Conservation (phyloP, 495 filamentous ascomycete species). For the Aspergillus asperescens region DNA sequence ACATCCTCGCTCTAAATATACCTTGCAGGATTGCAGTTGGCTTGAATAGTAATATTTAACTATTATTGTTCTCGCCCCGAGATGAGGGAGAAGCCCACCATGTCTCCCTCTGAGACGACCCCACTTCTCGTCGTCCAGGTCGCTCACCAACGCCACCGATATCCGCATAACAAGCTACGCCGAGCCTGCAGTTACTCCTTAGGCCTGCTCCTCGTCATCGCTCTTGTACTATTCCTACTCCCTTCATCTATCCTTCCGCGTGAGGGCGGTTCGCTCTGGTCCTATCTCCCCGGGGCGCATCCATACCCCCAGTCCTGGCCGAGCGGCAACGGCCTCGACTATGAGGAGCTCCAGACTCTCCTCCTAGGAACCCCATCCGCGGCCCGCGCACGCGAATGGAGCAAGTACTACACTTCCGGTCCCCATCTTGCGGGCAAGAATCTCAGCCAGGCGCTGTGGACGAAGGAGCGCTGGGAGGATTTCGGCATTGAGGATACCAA, state of each 20-base stretch:
- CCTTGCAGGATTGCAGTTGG: not conserved
- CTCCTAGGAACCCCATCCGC: conserved; percentile 66
- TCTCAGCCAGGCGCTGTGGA: conserved; percentile 81
- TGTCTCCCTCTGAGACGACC: conserved; percentile 39
- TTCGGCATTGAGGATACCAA: conserved; percentile 68
- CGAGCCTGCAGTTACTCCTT: conserved; percentile 67
- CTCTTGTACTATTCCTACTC: conserved; percentile 57
- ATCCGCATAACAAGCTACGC: conserved; percentile 62
- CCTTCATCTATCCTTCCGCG: conserved; percentile 35
- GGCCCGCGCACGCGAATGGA: conserved; percentile 72
- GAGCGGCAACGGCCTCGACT: conserved; percentile 49
- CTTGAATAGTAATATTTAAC: not conserved
- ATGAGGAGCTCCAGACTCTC: conserved; percentile 63
- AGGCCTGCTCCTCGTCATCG: conserved; percentile 48
- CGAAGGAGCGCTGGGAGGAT: conserved; percentile 74
- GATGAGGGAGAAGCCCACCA: conserved; percentile 39
- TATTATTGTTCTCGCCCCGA: not conserved
- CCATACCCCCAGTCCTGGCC: conserved; percentile 40
- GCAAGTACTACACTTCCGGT: conserved; percentile 82
- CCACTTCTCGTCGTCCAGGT: conserved; percentile 37
- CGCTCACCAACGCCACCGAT: conserved; percentile 51
- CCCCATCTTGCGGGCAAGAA: conserved; percentile 89
- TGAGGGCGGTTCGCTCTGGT: conserved; percentile 37
- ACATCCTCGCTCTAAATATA: not conserved
- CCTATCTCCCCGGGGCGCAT: conserved; percentile 39